phyloP scores from a whole-genome alignment of 2,329 filamentous ascomycete genomes.

The Macrophomina tecta region DNA sequence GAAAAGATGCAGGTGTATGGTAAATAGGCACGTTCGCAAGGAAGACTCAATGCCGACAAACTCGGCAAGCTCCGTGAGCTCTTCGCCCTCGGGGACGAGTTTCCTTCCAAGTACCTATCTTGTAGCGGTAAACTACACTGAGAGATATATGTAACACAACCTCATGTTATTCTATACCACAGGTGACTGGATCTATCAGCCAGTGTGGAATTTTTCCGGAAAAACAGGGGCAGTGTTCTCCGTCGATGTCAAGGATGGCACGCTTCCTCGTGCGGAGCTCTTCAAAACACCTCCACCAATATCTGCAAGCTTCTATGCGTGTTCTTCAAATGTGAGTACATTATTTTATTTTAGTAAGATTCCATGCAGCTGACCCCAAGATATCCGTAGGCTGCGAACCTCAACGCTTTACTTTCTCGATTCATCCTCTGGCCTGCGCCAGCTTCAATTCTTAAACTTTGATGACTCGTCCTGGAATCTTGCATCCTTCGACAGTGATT shows the following conservation, averaged over 20 bases:
- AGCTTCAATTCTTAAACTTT: background rate
- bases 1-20: too few relatives aligned
- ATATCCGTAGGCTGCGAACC: background rate
- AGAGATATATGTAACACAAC: background rate
- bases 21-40: too few relatives aligned
- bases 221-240: background rate
- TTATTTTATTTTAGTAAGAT: too few relatives aligned
- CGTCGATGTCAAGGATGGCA: background rate
- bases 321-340: constrained; percentile 3
- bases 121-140: background rate
- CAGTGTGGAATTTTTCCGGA: constrained; percentile 7
- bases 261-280: background rate
- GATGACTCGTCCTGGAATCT: background rate
- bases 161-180: background rate
- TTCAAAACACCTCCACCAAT: background rate
- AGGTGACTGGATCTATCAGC: background rate
- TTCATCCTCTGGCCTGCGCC: background rate
- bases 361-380: background rate
- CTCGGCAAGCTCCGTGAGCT: background rate
- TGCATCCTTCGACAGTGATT: background rate
- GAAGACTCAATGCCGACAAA: too few relatives aligned
- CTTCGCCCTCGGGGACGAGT: background rate
- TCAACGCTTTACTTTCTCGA: constrained; percentile 18
- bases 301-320: constrained; percentile 10
- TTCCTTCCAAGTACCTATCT: constrained; percentile 4